Evolutionary conservation across 2,329 filamentous ascomycete species (phyloP), one percentile per base, ranked within the genome.

Genomic region (Paraphoma sp.): DNA sequence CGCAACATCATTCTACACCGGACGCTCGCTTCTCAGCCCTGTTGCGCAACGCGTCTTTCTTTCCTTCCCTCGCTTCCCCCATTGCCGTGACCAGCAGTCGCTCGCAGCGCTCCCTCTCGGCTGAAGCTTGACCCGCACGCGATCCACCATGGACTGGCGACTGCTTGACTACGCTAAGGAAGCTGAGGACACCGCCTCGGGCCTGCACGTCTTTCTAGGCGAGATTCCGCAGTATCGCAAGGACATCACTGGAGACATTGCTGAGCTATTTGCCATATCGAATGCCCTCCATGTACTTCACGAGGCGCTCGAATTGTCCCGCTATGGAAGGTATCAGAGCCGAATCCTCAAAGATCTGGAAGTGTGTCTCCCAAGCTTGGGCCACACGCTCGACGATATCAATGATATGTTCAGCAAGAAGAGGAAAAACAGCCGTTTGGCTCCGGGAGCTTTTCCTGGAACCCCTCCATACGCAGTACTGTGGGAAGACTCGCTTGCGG

Each of bases 191-290:
- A 79, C 83, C 61, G 83, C 83, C 48, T 76, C 79, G 49, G 81
- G 79, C 54, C 79, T 87, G 57, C 76, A 77, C 57, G 67, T 74
- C 42, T 85, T 86, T 69, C 74, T 82, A 48, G 76, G 77, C 53
- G 78, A 80, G 61, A 79, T 87, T 47, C 80, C 82, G 7, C 78
- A 83, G 50, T 74, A 81, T 63, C 76, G 80, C 33, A 79, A 81
- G 31, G 81, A 84, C 43, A 83, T 87, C 63, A 84, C 83, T 23
- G 77, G 77, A 31, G 71, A 83, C 29, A 83, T 87, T 50, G 79
- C 82, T 52, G 79, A 84, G 57, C 78, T 87, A 23, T 86, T 83
- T 66, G 78, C 79, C 49, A 82, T 87, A 68, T 83, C 83, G 53
- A 77, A 80, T 46, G 77, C 76, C 8, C 74, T 88, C 23, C 79